These are phyloP conservation scores for Lonicera japonica DNA, from an alignment of 129 eudicot species.

Conservation along the genomic window DNA sequence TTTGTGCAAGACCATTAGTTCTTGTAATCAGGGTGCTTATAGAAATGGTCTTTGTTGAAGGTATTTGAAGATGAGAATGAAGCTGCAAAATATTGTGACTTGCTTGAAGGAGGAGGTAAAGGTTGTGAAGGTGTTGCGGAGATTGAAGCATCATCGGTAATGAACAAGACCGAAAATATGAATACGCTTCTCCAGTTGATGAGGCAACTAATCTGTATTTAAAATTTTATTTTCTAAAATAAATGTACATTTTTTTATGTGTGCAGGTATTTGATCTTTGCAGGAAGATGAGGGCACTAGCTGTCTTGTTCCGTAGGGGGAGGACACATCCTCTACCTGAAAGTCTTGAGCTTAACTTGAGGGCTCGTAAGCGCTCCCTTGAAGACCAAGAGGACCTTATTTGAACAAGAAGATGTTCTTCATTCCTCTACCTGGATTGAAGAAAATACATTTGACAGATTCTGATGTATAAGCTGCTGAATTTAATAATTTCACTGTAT, in stretches of 20 bases:
- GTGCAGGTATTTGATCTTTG: conserved; percentile 92
- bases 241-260: too few species aligned
- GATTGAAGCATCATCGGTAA: conserved; percentile 93
- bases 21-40: too few species aligned
- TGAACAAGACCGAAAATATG: conserved; percentile 5
- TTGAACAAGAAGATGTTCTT: too few species aligned
- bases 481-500: neutral
- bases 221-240: too few species aligned
- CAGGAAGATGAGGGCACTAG: conserved; percentile 76
- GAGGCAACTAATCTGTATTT: neutral
- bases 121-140: conserved; percentile 98
- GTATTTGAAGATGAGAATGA: conserved; percentile 93
- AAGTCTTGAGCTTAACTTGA: conserved; percentile 73
- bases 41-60: conserved; percentile 20
- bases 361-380: conserved; percentile 89
- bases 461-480: conserved; percentile 8
- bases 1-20: neutral
- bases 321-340: conserved; percentile 93
- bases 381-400: conserved; percentile 65
- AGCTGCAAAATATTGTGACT: conserved; percentile 87
- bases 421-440: neutral
- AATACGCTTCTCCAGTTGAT: neutral
- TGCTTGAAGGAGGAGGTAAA: conserved; percentile 96
- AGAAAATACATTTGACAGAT: conserved; percentile 1
- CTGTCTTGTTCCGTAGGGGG: conserved; percentile 86